A percentile compares a stretch with the other conserved stretches of the same genome.
These are phyloP conservation scores for Jasminum sambac DNA, from an alignment of 257 asterid species.

Conservation along the genomic window DNA sequence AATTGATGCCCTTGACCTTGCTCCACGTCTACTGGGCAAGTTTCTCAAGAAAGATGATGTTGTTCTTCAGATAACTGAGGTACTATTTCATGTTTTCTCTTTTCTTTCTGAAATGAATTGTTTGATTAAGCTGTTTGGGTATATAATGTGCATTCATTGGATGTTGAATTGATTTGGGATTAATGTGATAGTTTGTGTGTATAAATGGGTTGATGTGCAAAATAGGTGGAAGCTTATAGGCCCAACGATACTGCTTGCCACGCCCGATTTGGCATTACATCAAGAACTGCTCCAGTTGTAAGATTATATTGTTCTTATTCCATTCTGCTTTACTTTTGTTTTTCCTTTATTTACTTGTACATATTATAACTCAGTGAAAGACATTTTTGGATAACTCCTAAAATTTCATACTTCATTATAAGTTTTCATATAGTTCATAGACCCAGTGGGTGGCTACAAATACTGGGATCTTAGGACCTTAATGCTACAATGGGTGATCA, in stretches of 20 bases:
- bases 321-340: neutral
- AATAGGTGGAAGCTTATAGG: conserved; percentile 95
- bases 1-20: conserved; percentile 94
- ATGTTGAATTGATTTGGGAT: conserved; percentile 1
- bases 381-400: neutral
- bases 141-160: neutral
- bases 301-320: conserved; percentile 23
- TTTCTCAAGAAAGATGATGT: conserved; percentile 77
- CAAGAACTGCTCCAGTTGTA: conserved; percentile 95
- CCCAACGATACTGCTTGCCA: conserved; percentile 96
- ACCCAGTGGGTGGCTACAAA: neutral
- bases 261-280: conserved; percentile 82
- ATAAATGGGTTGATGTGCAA: conserved; percentile 15
- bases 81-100: neutral
- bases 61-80: conserved; percentile 92
- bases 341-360: neutral
- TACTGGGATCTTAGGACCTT: neutral
- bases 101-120: neutral
- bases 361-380: neutral
- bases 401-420: neutral
- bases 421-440: neutral
- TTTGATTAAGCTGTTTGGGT: neutral
- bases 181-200: too few species aligned
- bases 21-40: conserved; percentile 92
- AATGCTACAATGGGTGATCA: neutral